phyloP scores from a whole-genome alignment of 805 yeast species.

The Pichia sporocuriosa region DNA sequence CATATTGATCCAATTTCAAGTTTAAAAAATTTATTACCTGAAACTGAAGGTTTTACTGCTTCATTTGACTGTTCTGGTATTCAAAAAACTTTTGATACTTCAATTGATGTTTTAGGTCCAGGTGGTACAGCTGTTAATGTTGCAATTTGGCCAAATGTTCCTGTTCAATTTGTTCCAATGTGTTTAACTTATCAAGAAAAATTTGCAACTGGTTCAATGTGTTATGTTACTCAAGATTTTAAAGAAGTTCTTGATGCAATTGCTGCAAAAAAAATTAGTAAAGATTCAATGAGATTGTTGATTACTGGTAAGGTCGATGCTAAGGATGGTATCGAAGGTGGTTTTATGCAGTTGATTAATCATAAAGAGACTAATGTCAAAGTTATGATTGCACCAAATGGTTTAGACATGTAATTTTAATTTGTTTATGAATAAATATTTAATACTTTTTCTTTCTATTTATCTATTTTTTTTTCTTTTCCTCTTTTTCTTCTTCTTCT shows the following conservation, averaged over 20 bases:
- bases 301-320: slow-evolving; percentile 49
- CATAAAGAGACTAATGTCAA: slow-evolving; percentile 53
- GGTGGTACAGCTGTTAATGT: slow-evolving; percentile 57
- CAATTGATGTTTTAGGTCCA: slow-evolving; percentile 42
- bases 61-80: slow-evolving; percentile 52
- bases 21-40: slow-evolving; percentile 33
- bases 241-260: slow-evolving; percentile 49
- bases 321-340: slow-evolving; percentile 46
- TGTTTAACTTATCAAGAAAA: slow-evolving; percentile 50
- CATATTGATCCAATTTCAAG: slow-evolving; percentile 34
- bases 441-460: neutral
- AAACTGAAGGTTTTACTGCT: slow-evolving; percentile 40
- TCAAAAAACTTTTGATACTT: slow-evolving; percentile 45
- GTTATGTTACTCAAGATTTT: slow-evolving; percentile 52
- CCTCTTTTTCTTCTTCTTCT: too few relatives aligned
- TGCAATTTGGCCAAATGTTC: slow-evolving; percentile 56
- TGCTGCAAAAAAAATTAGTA: slow-evolving; percentile 37
- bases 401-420: slow-evolving; percentile 14
- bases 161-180: slow-evolving; percentile 48
- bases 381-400: slow-evolving; percentile 44
- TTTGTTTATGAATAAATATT: too few relatives aligned
- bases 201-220: slow-evolving; percentile 52
- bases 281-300: slow-evolving; percentile 38
- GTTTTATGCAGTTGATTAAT: slow-evolving; percentile 42
- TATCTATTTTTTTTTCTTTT: neutral